Conservation (phyloP, 1,284 basidiomycete genomes). For the Ceratobasidium sp. region DNA sequence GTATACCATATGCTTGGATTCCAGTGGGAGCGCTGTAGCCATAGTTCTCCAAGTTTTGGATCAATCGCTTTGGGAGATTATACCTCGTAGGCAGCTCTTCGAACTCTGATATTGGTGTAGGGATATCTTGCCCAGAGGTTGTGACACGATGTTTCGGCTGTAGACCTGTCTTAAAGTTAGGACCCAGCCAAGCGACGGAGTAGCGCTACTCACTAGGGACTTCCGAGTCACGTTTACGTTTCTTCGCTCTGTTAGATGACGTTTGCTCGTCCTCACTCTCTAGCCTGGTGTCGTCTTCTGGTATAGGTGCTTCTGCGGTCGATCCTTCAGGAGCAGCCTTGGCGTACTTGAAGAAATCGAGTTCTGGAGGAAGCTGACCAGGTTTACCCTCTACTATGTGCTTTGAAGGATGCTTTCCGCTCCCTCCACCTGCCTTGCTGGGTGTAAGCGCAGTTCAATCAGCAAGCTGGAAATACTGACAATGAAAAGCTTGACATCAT, state of each 20-base stretch:
- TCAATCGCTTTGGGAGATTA: constrained; percentile 67
- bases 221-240: constrained; percentile 49
- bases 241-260: constrained; percentile 49
- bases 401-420: constrained; percentile 42
- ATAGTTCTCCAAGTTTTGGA: constrained; percentile 72
- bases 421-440: constrained; percentile 31
- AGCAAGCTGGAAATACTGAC: constrained; percentile 60
- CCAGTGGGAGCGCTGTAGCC: constrained; percentile 76
- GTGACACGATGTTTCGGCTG: constrained; percentile 69
- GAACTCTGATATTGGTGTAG: constrained; percentile 70
- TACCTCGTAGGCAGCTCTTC: constrained; percentile 69
- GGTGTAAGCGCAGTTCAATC: constrained; percentile 42
- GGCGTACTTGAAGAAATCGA: constrained; percentile 92
- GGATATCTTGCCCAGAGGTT: constrained; percentile 76
- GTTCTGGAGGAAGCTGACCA: constrained; percentile 76
- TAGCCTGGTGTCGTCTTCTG: constrained; percentile 61
- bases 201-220: constrained; percentile 29
- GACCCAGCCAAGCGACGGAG: background rate
- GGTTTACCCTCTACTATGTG: constrained; percentile 54
- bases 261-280: constrained; percentile 42
- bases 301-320: background rate
- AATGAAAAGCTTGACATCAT: constrained; percentile 80
- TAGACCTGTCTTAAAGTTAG: constrained; percentile 44
- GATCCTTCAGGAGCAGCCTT: constrained; percentile 57
- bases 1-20: constrained; percentile 79